Evolutionary conservation across 257 asterid species (phyloP).

Genomic region (Thymus mandschuricus): DNA sequence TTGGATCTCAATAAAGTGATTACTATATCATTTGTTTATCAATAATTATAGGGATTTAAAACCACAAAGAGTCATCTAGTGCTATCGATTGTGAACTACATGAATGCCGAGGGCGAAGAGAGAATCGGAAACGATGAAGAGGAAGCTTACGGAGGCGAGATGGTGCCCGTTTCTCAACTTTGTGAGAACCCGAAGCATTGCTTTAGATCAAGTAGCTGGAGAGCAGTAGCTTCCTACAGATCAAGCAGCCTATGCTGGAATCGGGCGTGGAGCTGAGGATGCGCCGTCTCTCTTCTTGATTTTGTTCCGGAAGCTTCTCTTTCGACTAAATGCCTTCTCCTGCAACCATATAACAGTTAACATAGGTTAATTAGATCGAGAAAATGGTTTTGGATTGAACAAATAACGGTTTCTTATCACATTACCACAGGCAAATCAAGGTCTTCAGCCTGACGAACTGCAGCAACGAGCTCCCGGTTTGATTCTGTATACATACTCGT

Average conservation of each 20-base stretch:
- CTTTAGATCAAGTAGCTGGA: background rate
- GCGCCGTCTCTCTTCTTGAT: slow-evolving; percentile 69
- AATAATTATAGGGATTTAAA: too few relatives aligned
- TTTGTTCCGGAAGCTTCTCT: slow-evolving; percentile 94
- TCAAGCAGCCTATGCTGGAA: slow-evolving; percentile 30
- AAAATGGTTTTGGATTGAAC: background rate
- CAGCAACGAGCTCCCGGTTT: slow-evolving; percentile 78
- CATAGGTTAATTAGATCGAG: background rate
- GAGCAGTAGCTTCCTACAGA: slow-evolving; percentile 2
- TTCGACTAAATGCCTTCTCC: slow-evolving; percentile 95
- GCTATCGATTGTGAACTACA: background rate
- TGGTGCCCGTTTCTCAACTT: background rate
- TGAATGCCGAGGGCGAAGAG: background rate
- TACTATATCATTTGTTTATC: too few relatives aligned
- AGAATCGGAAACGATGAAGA: background rate
- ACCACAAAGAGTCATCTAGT: background rate
- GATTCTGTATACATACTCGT: slow-evolving; percentile 73
- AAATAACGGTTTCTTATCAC: background rate
- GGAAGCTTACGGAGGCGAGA: background rate
- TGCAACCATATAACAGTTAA: slow-evolving; percentile 38
- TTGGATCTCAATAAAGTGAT: too few relatives aligned
- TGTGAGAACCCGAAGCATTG: background rate
- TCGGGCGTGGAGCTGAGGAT: slow-evolving; percentile 27
- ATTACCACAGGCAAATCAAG: slow-evolving; percentile 80
- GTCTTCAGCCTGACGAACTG: slow-evolving; percentile 86